Evolutionary conservation across 2,329 filamentous ascomycete genomes (phyloP), one percentile per base, ranked within the genome.

Genomic region (Fusarium bactridioides): DNA sequence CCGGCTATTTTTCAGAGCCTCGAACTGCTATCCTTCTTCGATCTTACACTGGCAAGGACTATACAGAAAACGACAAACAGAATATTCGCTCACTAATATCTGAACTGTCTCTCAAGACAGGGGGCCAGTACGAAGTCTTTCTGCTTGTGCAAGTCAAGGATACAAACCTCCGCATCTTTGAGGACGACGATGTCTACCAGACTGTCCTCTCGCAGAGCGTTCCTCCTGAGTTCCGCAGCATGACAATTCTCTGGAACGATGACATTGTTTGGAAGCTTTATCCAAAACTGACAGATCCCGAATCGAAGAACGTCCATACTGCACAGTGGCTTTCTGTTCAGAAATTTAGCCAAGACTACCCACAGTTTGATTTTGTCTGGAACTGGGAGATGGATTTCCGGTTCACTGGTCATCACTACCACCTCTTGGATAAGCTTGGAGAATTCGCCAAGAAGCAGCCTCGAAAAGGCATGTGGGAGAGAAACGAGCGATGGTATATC

Each of bases 341-440:
- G 78, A 91, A 91, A 81, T 94, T 95, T 78, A 89, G 89, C 65
- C 87, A 92, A 76, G 91, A 92, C 55, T 91, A 94, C 76, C 92
- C 92, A 0, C 90, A 95, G 76, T 96, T 93, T 72, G 92, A 95
- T 74, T 94, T 89, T 76, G 86, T 94, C 74, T 96, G 93, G 93
- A 95, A 95, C 79, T 95, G 93, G 93, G 94, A 96, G 79, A 93
- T 94, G 82, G 93, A 96, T 78, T 90, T 92, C 37, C 88, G 94
- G 53, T 92, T 92, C 77, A 94, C 91, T 0, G 93, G 93, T 13
- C 93, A 96, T 71, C 91, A 94, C 82, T 95, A 95, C 80, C 91
- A 95, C 75, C 89, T 95, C 72, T 88, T 94, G 47, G 87, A 91
- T 74, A 90, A 90, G 69, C 81, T 94, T 12, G 82, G 83, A 27